Evolutionary conservation across 805 yeast species (phyloP), one percentile per base, ranked within the genome.

Genomic region (Yarrowia sp.): DNA sequence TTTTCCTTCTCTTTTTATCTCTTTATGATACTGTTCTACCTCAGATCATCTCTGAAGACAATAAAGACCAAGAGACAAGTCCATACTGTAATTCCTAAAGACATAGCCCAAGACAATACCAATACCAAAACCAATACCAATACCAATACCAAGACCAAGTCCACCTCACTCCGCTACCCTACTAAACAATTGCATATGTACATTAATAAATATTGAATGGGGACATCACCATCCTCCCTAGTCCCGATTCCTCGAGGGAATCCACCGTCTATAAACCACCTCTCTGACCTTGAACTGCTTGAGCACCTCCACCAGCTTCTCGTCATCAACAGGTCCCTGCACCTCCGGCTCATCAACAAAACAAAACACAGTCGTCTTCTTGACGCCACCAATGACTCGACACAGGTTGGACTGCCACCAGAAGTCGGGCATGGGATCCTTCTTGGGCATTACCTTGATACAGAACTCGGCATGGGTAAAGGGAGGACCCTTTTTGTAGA

Each of bases 401-500:
- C 88, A 85, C 26, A 85, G 74, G 2, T 91, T 81, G 3, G 90
- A 85, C 62, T 83, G 79, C 84, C 92, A 88, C 72, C 79, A 80
- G 82, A 84, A 85, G 66, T 75, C 80, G 36, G 72, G 75, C 30
- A 63, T 58, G 65, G 76, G 76, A 9, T 72, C 78, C 12, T 70
- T 70, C 11, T 46, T 19, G 1, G 82, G 80, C 28, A 84, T 66
- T 6, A 89, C 77, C 51, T 82, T 71, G 3, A 90, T 77, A 7
- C 93, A 90, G 74, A 84, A 90, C 72, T 92, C 96, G 0, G 99
- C 98, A 73, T 95, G 99, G 59, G 88, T 85, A 73, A 92, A 91
- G 1, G 98, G 98, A 9, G 98, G 99, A 0, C 99, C 99, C 66
- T 93, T 80, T 63, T 87, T 85, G 74, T 95, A 95, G 5, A 95